These are phyloP conservation scores for Nymphaea thermarum DNA, from an alignment of 164 flowering plant species.

Conservation along the genomic window DNA sequence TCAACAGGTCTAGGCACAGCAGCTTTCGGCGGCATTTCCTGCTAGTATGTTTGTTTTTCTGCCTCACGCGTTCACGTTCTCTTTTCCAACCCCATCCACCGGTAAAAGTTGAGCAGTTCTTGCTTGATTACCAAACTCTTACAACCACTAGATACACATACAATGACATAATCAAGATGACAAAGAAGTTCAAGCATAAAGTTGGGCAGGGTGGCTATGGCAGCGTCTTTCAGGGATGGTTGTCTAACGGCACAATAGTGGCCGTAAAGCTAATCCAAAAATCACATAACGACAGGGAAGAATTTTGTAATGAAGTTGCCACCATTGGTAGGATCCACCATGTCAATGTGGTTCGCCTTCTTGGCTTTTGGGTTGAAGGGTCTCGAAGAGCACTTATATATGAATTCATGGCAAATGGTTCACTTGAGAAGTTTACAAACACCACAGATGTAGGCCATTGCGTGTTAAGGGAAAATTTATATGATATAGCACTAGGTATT, in stretches of 20 bases:
- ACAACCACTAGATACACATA: constrained; percentile 21
- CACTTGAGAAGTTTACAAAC: constrained; percentile 4
- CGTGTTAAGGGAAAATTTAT: not conserved
- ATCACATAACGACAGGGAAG: constrained; percentile 3
- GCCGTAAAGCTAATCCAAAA: constrained; percentile 29
- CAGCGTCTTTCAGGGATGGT: constrained; percentile 30
- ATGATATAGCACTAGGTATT: constrained; percentile 5
- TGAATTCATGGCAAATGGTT: constrained; percentile 8
- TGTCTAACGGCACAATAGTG: constrained; percentile 17
- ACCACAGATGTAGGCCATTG: not conserved
- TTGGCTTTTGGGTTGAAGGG: constrained; percentile 6
- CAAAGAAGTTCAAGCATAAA: constrained; percentile 21
- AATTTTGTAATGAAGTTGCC: constrained; percentile 7
- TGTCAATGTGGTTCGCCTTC: constrained; percentile 8
- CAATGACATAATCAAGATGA: constrained; percentile 22
- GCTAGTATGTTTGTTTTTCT: no score
- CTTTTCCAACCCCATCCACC: no score
- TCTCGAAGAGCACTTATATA: constrained; percentile 3
- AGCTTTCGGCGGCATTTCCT: no score
- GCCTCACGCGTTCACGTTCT: no score
- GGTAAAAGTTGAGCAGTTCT: constrained; percentile 1
- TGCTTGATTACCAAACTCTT: constrained; percentile 12
- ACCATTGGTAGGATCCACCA: constrained; percentile 4
- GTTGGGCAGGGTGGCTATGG: constrained; percentile 43
- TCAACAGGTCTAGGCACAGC: no score